Evolutionary conservation across 2,329 filamentous ascomycete genomes (phyloP), one percentile per base, ranked within the genome.

Genomic region (Ascomycota sp.): DNA sequence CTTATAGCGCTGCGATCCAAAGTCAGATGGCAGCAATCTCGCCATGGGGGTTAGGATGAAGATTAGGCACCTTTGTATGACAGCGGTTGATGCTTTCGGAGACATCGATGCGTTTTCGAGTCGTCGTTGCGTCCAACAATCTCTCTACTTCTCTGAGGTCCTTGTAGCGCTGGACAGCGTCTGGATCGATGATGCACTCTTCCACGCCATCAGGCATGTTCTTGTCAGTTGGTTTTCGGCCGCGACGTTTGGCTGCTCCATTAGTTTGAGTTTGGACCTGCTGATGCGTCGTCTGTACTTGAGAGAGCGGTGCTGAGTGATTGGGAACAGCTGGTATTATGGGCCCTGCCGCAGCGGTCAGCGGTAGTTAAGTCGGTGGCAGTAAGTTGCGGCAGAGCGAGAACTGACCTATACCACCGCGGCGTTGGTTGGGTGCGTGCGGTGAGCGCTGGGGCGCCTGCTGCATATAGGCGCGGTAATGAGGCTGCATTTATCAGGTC

Each of bases 201-300:
- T 91, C 85, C 27, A 93, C 65, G 32, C 81, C 83, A 38, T 95
- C 85, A 24, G 89, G 85, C 19, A 98, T 72, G 43, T 82, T 89
- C 63, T 82, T 92, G 54, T 98, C 89, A 34, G 83, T 94, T 2
- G 89, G 89, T 53, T 86, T 91, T 47, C 75, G 73, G 46, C 80
- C 82, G 41, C 81, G 73, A 36, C 83, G 72, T 51, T 85, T 82
- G 27, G 77, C 73, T 37, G 70, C 62, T 48, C 80, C 75, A 40
- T 61, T 64, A 27, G 69, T 68, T 38, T 55, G 59, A 17, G 56
- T 58, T 34, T 61, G 57, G 23, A 55, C 52, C 35, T 63, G 61
- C 37, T 67, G 63, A 36, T 67, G 60, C 38, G 49, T 52, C 34
- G 64, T 53, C 41, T 69, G 63, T n/a, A 61, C 58, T 38, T 61